Base-by-base conservation (phyloP, 805 yeast genomes). In the Torulaspora delbrueckii region DNA sequence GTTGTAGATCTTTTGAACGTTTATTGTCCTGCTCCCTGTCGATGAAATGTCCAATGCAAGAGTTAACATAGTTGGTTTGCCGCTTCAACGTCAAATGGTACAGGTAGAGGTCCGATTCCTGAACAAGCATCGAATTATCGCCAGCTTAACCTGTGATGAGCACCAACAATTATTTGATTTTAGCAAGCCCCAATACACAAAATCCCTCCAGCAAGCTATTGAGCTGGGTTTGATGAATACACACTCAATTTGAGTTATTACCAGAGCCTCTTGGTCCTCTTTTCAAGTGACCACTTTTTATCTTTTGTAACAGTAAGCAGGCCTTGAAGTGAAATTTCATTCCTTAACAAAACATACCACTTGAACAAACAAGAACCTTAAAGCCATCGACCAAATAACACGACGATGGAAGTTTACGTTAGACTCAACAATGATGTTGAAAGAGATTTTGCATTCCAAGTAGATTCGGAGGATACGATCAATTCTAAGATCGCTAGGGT, bases 391-490 rank as follows among this genome's bases (percentile, higher is more conserved):
- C 9, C 22, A 35, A 19, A 32, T 10, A 16, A 9, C 4, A n/a
- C 27, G 13, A 28, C 14, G 23, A 66, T 66, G 70, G 70, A 66
- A 48, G 53, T 65, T 28, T 89, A 80, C 69, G 66, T 93, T 53
- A 84, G 99, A 48, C 80, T 91, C 76, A 88, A 86, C 62, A 84
- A 78, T 47, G 96, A 90, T 60, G 65, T 70, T 40, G 96, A 88
- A 58, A 84, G 84, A 64, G 99, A 91, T 64, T 90, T 88, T 67
- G 86, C 96, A 57, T 87, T 91, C 70, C 82, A 79, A 54, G 78
- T 89, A n/a, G 72, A 75, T 19, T 67, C 78, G 14, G 71, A 72
- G 24, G 77, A 80, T 44, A 77, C 80, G 5, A 81, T 90, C 54
- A 67, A 72, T 16, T 79, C 77, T 25, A 74, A 90, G 52, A 59